Base-by-base conservation (phyloP, 371 early-diverging fungal genomes). In the Sporodiniella umbellata region DNA sequence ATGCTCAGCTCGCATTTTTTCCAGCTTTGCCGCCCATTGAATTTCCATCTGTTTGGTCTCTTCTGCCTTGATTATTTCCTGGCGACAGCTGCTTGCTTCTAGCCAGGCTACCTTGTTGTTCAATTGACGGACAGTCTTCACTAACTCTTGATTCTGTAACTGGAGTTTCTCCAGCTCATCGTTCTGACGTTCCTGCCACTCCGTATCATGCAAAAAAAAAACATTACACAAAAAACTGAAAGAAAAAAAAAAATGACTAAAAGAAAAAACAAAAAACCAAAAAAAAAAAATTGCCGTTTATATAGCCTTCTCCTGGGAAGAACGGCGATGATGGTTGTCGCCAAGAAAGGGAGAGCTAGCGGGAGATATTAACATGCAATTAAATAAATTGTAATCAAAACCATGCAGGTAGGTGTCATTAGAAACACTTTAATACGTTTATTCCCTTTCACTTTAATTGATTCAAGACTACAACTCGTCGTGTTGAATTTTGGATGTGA, bases 111-210 rank as follows among this genome's bases (percentile, higher is more conserved):
- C 5, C 15, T 35, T 35, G 0, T 4, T 5, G 4, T 18, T 38
- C 37, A 60, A 57, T 15, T 60, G 49, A 42, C 60, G 60, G 8
- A 42, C 52, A 5, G 43, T 43, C 18, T 50, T 8, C 8, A 8
- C 11, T 19, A 15, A 25, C 45, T 33, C 47, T 55, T 45, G 30
- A 18, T 56, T 26, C 28, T 25, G 15, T 19, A n/a, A 17, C 18
- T 44, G 26, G 7, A 44, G 15, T 44, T 25, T 1, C 2, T 22
- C 4, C 8, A 25, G 12, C 38, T 49, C 49, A 25, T 33, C 25
- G 22, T 19, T 35, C 10, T 24, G 17, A 18, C 35, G 24, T 19
- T 47, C 33, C 19, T n/a, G n/a, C 35, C 35, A 35, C 14, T 47
- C 35, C 11, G 22, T 35, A 33, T 45, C 33, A 23, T 47, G 23